Evolutionary conservation across 148 eudicot species (phyloP), one percentile per base, ranked within the genome.

Genomic region (Diospyros kaki): DNA sequence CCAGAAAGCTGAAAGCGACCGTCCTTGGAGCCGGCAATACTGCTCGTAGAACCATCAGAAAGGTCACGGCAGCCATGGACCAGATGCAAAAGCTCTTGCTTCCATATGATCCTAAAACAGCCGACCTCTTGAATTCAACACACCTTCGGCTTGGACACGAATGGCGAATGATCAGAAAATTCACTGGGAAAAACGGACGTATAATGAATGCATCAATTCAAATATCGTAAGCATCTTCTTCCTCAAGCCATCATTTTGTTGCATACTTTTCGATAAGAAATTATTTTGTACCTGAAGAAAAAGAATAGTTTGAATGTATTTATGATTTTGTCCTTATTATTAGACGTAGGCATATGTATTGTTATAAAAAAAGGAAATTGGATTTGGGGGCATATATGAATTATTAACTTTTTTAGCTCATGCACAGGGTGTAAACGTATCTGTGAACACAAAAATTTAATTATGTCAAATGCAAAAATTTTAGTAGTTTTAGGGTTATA

Each of bases 61-160:
- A 65, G 66, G 89, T 90, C 5, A 86, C 73, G 46, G 81, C 69
- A 68, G 68, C 73, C 8, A 82, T 92, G 81, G 59, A 58, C 40
- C 54, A 77, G 9, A 92, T 92, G 71, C 84, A 81, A 64, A 55
- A 42, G 17, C 77, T 78, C 69, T 67, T 92, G 48, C 72, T 81
- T 68, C 91, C 89, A 4, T 92, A 92, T 53, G 91, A 92, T 81
- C 73, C 80, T 13, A 52, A 68, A 17, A 85, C 86, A 42, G 72
- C 81, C 43, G 2, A 5, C 18, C 68, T 89, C 6, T 80, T 93
- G 78, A 84, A 89, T 58, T 67, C 72, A 10, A 87, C 90, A 4
- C 73, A 83, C 46, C 59, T 78, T 58, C 86, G 75, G 54, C 89
- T 93, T 9, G 84, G 85, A 40, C 75, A 38, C 18, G 89, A 85